Percentiles rank a stretch among this genome's conserved stretches.
Evolutionary conservation across 139 green algal species (phyloP).

Genomic region (Chara braunii): DNA sequence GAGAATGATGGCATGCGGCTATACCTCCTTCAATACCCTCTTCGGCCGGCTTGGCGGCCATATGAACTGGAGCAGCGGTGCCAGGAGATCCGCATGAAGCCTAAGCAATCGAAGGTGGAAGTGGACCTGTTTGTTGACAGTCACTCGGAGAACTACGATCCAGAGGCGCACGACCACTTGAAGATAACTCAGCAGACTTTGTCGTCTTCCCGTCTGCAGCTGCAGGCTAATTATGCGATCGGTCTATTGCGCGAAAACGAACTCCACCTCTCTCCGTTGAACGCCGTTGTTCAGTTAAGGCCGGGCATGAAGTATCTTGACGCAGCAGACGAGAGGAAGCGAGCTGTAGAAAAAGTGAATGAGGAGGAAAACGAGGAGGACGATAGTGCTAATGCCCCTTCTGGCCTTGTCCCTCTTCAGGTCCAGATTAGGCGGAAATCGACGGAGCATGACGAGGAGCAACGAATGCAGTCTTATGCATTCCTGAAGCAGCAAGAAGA

Average conservation of each 20-base stretch:
- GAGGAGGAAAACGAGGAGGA: too few relatives aligned
- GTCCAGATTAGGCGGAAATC: slow-evolving; percentile 59
- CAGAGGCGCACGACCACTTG: slow-evolving; percentile 17
- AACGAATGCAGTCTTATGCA: slow-evolving; percentile 53
- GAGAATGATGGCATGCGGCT: slow-evolving; percentile 47
- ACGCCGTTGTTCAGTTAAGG: slow-evolving; percentile 70
- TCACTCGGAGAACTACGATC: slow-evolving; percentile 52
- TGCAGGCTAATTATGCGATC: slow-evolving; percentile 46
- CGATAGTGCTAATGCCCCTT: too few relatives aligned
- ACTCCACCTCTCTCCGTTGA: slow-evolving; percentile 67
- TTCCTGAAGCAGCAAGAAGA: slow-evolving; percentile 52
- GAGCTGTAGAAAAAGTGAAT: too few relatives aligned
- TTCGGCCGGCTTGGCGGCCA: slow-evolving; percentile 63
- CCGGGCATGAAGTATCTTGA: slow-evolving; percentile 64
- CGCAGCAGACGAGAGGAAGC: slow-evolving; percentile 19
- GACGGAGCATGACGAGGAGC: slow-evolving; percentile 77
- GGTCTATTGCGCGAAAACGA: slow-evolving; percentile 54
- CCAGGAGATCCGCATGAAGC: slow-evolving; percentile 56
- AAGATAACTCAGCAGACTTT: slow-evolving; percentile 49
- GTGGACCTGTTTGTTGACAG: slow-evolving; percentile 53
- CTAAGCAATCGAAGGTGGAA: slow-evolving; percentile 52
- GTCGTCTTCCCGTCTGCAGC: slow-evolving; percentile 45
- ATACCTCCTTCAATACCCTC: slow-evolving; percentile 69
- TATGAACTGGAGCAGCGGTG: slow-evolving; percentile 54
- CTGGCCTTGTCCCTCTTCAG: slow-evolving; percentile 4